These are phyloP conservation scores for Boletus bicolor DNA, from an alignment of 768 basidiomycete species.

Conservation along the genomic window DNA sequence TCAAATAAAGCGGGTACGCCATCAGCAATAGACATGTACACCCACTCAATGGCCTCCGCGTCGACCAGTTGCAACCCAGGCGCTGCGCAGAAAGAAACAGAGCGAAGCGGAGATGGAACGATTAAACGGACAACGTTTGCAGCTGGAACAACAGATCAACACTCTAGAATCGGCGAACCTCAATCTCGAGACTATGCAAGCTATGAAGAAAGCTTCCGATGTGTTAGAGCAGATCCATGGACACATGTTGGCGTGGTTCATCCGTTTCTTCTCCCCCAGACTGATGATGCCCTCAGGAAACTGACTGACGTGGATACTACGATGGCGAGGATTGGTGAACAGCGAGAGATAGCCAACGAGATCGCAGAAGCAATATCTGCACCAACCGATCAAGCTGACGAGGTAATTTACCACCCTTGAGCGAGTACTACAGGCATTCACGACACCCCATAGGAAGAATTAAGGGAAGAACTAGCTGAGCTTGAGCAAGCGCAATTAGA, in stretches of 20 bases:
- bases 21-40: not conserved
- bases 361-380: constrained; percentile 85
- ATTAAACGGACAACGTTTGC: constrained; percentile 79
- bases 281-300: constrained; percentile 46
- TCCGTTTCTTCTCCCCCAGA: not conserved
- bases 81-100: constrained; percentile 90
- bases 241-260: constrained; percentile 63
- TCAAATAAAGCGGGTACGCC: constrained; percentile 86
- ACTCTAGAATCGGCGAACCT: constrained; percentile 96
- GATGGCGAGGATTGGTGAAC: constrained; percentile 85
- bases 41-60: constrained; percentile 11
- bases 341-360: constrained; percentile 90
- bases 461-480: constrained; percentile 77
- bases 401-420: constrained; percentile 46
- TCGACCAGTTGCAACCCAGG: constrained; percentile 74
- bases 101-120: constrained; percentile 84
- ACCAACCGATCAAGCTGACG: constrained; percentile 66
- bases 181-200: constrained; percentile 95
- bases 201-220: constrained; percentile 93
- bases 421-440: not conserved
- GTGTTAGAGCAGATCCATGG: constrained; percentile 89
- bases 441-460: constrained; percentile 59
- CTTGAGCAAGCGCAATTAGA: constrained; percentile 89
- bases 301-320: constrained; percentile 87
- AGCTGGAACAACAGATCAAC: constrained; percentile 95